A percentile compares a stretch with the other conserved stretches of the same genome.
Conservation (phyloP, 768 basidiomycete species). For the Candolleomyces aberdarensis region DNA sequence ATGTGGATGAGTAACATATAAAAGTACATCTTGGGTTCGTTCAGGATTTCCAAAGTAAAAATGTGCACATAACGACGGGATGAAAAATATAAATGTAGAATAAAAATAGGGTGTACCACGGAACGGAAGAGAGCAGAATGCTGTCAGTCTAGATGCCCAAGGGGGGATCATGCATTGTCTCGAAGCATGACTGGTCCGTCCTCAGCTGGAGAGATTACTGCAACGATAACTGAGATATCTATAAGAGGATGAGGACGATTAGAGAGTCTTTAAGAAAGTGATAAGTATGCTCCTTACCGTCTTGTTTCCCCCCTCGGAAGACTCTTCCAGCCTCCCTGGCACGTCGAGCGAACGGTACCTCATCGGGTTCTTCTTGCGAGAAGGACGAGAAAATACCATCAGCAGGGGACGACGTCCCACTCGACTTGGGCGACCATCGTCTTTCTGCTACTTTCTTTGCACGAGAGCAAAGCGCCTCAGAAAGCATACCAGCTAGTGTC, state of each 20-base stretch:
- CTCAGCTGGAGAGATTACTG: slow-evolving; percentile 28
- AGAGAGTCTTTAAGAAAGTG: not conserved
- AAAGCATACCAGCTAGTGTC: slow-evolving; percentile 66
- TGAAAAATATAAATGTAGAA: not conserved
- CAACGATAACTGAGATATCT: slow-evolving; percentile 40
- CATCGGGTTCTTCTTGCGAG: slow-evolving; percentile 28
- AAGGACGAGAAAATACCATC: slow-evolving; percentile 5
- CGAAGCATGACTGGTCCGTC: not conserved
- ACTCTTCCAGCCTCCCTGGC: slow-evolving; percentile 69
- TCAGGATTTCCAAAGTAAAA: not conserved
- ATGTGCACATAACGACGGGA: not conserved
- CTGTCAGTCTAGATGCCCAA: too few relatives aligned
- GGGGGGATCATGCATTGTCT: not conserved
- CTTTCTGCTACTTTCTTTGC: slow-evolving; percentile 68
- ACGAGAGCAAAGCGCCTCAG: slow-evolving; percentile 78
- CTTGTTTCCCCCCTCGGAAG: slow-evolving; percentile 81
- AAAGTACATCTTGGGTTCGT: not conserved
- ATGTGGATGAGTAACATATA: too few relatives aligned
- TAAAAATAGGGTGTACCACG: not conserved
- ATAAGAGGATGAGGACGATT: not conserved
- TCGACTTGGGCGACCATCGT: slow-evolving; percentile 16
- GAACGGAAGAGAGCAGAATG: not conserved
- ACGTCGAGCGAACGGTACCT: slow-evolving; percentile 82
- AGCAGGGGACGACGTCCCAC: slow-evolving; percentile 8
- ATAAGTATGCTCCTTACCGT: slow-evolving; percentile 47